Conservation (phyloP, 2,329 filamentous ascomycete species). For the Emericellopsis atlantica region DNA sequence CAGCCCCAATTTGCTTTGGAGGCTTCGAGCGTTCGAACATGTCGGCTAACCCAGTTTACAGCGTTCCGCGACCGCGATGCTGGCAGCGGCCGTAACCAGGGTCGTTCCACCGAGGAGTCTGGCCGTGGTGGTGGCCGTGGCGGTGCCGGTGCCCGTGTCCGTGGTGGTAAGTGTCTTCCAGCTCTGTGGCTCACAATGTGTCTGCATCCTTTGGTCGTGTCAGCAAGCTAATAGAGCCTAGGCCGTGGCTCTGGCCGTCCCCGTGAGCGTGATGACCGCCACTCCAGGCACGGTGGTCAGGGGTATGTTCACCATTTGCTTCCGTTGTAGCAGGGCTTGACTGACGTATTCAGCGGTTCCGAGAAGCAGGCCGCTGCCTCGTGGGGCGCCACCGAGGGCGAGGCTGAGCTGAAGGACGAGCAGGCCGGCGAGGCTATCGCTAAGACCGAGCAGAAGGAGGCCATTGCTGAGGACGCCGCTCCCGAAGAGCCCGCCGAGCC, state of each 20-base stretch:
- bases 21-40: conserved; percentile 1
- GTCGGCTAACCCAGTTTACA: conserved; percentile 21
- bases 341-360: conserved; percentile 45
- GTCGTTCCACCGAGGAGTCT: conserved; percentile 61
- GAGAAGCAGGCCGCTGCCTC: conserved; percentile 81
- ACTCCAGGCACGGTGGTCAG: conserved; percentile 26
- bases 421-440: conserved; percentile 84
- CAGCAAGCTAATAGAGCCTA: conserved; percentile 9
- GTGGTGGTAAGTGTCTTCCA: conserved; percentile 36
- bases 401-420: conserved; percentile 82
- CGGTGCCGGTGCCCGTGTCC: conserved; percentile 49
- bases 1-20: conserved; percentile 3
- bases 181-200: not conserved
- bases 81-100: conserved; percentile 72
- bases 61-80: conserved; percentile 84
- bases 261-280: conserved; percentile 44
- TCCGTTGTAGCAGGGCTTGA: not conserved
- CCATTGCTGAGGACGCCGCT: conserved; percentile 34
- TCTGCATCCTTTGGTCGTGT: not conserved
- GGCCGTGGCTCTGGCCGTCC: conserved; percentile 40
- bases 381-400: conserved; percentile 76
- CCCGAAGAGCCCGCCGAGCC: conserved; percentile 42
- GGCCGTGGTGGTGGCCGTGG: conserved; percentile 43
- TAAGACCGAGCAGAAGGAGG: conserved; percentile 69
- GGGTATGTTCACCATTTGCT: conserved; percentile 25